phyloP scores from a whole-genome alignment of 169 alveolate genomes.

The Plasmodium cynomolgi region DNA sequence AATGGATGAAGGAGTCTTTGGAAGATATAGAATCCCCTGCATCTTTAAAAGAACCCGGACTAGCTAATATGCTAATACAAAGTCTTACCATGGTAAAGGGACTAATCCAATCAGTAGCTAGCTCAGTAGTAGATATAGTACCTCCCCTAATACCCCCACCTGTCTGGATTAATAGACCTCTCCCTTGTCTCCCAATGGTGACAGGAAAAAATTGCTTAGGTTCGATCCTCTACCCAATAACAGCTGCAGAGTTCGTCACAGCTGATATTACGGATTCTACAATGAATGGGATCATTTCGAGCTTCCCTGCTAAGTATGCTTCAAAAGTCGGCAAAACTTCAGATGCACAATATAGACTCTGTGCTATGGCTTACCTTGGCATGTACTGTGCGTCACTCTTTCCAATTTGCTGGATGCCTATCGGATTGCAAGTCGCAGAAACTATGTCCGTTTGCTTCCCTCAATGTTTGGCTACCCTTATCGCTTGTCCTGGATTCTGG shows the following conservation, averaged over 20 bases:
- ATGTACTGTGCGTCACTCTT: slow-evolving; percentile 89
- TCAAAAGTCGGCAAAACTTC: slow-evolving; percentile 88
- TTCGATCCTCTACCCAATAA: slow-evolving; percentile 87
- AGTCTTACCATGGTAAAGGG: slow-evolving; percentile 86
- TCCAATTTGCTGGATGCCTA: slow-evolving; percentile 88
- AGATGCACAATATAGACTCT: slow-evolving; percentile 84
- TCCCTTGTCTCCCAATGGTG: slow-evolving; percentile 90
- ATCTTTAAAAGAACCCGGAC: slow-evolving; percentile 82
- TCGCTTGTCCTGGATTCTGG: slow-evolving; percentile 92
- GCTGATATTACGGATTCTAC: slow-evolving; percentile 89
- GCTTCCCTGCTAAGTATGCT: slow-evolving; percentile 88
- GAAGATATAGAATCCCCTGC: slow-evolving; percentile 49
- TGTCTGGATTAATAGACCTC: slow-evolving; percentile 82
- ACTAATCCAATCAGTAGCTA: slow-evolving; percentile 83
- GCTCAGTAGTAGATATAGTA: slow-evolving; percentile 84
- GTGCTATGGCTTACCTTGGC: slow-evolving; percentile 89
- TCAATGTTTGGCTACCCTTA: slow-evolving; percentile 87
- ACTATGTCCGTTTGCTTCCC: slow-evolving; percentile 81
- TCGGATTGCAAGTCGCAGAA: slow-evolving; percentile 74
- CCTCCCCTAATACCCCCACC: slow-evolving; percentile 88
- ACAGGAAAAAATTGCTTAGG: slow-evolving; percentile 90
- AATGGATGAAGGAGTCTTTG: slow-evolving; percentile 73
- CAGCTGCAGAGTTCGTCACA: slow-evolving; percentile 86
- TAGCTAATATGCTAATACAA: slow-evolving; percentile 83
- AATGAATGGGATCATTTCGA: slow-evolving; percentile 87